A percentile compares a stretch with the other conserved stretches of the same genome.
Conservation (phyloP, 805 yeast species). For the Kazachstania kunashirensis region DNA sequence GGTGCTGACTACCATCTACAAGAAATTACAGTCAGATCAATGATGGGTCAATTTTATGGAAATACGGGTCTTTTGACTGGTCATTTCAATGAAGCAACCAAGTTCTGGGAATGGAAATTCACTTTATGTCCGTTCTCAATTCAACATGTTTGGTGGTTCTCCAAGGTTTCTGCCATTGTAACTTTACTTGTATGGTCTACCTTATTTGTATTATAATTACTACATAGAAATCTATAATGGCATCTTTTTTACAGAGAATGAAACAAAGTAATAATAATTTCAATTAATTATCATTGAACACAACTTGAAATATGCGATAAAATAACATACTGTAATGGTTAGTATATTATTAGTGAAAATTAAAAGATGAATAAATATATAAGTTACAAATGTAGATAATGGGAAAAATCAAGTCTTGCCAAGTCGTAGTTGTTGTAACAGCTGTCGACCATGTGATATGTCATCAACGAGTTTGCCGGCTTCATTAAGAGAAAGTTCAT, state of each 20-base stretch:
- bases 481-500: too few species aligned
- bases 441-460: conserved; percentile 23
- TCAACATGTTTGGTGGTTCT: conserved; percentile 95
- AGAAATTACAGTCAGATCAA: conserved; percentile 80
- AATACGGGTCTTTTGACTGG: conserved; percentile 81
- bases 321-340: too few species aligned
- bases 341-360: too few species aligned
- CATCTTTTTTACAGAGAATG: too few species aligned
- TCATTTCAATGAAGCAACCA: conserved; percentile 36
- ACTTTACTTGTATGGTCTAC: conserved; percentile 34
- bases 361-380: conserved; percentile 1
- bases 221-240: too few species aligned
- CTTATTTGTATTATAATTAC: conserved; percentile 5
- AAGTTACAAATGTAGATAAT: neutral
- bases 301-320: neutral
- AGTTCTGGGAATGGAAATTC: conserved; percentile 59
- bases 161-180: conserved; percentile 45
- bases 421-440: conserved; percentile 23
- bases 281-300: neutral
- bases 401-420: conserved; percentile 10
- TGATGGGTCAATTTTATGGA: conserved; percentile 96
- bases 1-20: conserved; percentile 33
- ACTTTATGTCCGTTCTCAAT: conserved; percentile 70
- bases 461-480: too few species aligned
- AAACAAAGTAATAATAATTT: neutral